phyloP scores from a whole-genome alignment of 768 basidiomycete species.

The Tricholoma matsutake region DNA sequence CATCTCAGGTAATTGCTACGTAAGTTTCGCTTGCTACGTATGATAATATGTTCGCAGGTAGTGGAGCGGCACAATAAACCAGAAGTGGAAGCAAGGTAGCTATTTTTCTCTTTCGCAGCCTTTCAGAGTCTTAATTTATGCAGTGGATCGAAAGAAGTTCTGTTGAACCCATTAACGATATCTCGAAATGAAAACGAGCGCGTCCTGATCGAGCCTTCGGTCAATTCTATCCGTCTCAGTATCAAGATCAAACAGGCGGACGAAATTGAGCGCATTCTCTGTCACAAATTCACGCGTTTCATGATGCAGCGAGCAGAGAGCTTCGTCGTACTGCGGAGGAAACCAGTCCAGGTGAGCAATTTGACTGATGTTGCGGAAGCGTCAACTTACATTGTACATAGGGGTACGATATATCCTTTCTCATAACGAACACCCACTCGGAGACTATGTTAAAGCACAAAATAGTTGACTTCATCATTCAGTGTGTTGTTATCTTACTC shows the following conservation, averaged over 20 bases:
- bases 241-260: constrained; percentile 99
- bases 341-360: constrained; percentile 75
- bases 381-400: constrained; percentile 28
- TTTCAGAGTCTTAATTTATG: constrained; percentile 8
- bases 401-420: constrained; percentile 98
- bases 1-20: constrained; percentile 71
- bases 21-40: background rate
- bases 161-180: constrained; percentile 90
- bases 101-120: background rate
- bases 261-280: constrained; percentile 95
- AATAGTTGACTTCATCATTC: constrained; percentile 99
- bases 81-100: constrained; percentile 85
- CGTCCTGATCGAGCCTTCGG: constrained; percentile 93
- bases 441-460: constrained; percentile 99
- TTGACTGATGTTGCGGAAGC: background rate
- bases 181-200: constrained; percentile 97
- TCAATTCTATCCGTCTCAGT: constrained; percentile 95
- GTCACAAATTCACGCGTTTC: constrained; percentile 97
- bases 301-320: constrained; percentile 99
- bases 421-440: constrained; percentile 94
- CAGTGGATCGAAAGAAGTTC: constrained; percentile 90
- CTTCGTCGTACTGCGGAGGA: constrained; percentile 93
- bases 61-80: constrained; percentile 98
- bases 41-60: constrained; percentile 49
- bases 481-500: constrained; percentile 53